These are phyloP conservation scores for Bipolaris cookei DNA, from an alignment of 2,329 filamentous ascomycete genomes.

Conservation along the genomic window DNA sequence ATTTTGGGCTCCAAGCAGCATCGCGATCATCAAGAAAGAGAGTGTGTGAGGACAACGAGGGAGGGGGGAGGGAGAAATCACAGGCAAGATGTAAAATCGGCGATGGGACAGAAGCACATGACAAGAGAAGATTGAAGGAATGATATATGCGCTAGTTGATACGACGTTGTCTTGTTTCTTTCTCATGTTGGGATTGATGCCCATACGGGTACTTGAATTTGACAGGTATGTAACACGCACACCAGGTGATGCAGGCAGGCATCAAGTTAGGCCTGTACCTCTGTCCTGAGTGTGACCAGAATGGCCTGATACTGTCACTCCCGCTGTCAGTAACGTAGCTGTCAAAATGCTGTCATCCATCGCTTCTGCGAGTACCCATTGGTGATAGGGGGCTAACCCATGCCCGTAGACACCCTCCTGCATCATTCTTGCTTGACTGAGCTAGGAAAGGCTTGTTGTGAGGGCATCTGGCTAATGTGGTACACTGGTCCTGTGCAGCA, in stretches of 20 bases:
- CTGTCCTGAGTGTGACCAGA: slow-evolving; percentile 25
- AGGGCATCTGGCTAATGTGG: slow-evolving; percentile 30
- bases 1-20: not conserved
- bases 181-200: slow-evolving; percentile 19
- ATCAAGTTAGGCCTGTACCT: slow-evolving; percentile 18
- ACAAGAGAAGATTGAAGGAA: slow-evolving; percentile 20
- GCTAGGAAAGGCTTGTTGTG: slow-evolving; percentile 28
- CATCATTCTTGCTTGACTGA: slow-evolving; percentile 27
- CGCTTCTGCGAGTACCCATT: slow-evolving; percentile 35
- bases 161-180: slow-evolving; percentile 23
- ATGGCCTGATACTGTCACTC: slow-evolving; percentile 38
- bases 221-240: slow-evolving; percentile 39
- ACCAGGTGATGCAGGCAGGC: slow-evolving; percentile 21
- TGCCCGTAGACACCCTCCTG: slow-evolving; percentile 32
- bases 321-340: slow-evolving; percentile 44
- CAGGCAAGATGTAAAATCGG: slow-evolving; percentile 18
- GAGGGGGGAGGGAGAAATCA: not conserved
- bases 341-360: slow-evolving; percentile 40
- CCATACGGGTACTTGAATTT: slow-evolving; percentile 36
- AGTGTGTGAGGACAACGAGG: not conserved
- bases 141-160: slow-evolving; percentile 34
- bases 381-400: slow-evolving; percentile 37
- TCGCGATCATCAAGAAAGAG: not conserved
- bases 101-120: slow-evolving; percentile 25
- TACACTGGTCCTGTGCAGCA: slow-evolving; percentile 43